Evolutionary conservation across 1,284 basidiomycete species (phyloP).

Genomic region (Apiotrichum laibachii): DNA sequence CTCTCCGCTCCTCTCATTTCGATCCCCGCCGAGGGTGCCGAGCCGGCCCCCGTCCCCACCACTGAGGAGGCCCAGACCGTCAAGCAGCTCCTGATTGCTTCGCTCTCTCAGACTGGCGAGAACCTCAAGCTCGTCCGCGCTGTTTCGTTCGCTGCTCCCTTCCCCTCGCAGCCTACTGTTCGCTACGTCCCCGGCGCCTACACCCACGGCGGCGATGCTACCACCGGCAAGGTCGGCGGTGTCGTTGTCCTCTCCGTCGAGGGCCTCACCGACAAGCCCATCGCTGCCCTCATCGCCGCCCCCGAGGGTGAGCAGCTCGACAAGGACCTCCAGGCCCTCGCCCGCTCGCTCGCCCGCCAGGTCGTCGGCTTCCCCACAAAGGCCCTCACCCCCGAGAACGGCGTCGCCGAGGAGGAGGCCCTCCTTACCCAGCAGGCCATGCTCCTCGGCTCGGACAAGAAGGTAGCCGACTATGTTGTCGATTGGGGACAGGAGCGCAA

Average conservation of each 20-base stretch:
- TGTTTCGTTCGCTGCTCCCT: conserved; percentile 64
- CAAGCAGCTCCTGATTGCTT: conserved; percentile 69
- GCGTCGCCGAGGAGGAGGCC: conserved; percentile 55
- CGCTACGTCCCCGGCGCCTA: conserved; percentile 72
- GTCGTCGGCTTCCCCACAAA: conserved; percentile 78
- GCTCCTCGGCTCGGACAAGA: conserved; percentile 60
- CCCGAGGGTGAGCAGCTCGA: conserved; percentile 51
- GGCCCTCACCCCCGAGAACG: conserved; percentile 54
- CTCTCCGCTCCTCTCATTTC: conserved; percentile 68
- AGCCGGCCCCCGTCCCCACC: conserved; percentile 22
- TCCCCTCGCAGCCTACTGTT: conserved; percentile 52
- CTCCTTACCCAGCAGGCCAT: conserved; percentile 80
- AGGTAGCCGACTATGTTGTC: conserved; percentile 63
- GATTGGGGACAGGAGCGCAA: conserved; percentile 65
- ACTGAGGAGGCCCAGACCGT: conserved; percentile 57
- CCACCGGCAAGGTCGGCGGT: conserved; percentile 68
- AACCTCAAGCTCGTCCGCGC: conserved; percentile 79
- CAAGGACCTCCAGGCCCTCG: conserved; percentile 63
- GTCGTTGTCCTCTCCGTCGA: conserved; percentile 65
- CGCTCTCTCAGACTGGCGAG: conserved; percentile 83
- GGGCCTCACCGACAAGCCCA: conserved; percentile 34
- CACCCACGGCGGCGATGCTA: conserved; percentile 64
- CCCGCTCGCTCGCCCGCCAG: conserved; percentile 76
- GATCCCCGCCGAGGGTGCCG: conserved; percentile 33
- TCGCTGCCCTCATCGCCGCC: conserved; percentile 39